Evolutionary conservation across 1,284 basidiomycete genomes (phyloP), one percentile per base, ranked within the genome.

Genomic region (Amylostereum areolatum): DNA sequence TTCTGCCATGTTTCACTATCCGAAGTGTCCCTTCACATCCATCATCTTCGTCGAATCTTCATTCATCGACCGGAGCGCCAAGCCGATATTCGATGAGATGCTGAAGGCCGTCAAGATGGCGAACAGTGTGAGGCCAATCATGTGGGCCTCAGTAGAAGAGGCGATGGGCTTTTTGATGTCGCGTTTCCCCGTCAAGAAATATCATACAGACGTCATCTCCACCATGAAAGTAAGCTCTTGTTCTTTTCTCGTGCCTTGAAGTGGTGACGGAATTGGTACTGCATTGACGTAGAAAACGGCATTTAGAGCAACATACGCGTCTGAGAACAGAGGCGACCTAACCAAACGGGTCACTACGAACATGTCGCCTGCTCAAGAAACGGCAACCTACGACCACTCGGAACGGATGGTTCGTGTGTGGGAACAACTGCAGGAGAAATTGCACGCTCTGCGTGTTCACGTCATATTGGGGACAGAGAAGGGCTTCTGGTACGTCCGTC

Each of bases 301-400:
- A 24, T 56, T 59, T 40, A 47, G 55, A 6, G 28, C 45, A 35
- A 52, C 51, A 45, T 32, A 25, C n/a, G n/a, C n/a, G n/a, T n/a
- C n/a, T n/a, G n/a, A 4, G 46, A 43, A 5, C 40, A 48, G 35
- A 50, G 50, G 28, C 45, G 50, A 10, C 48, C n/a, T n/a, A n/a
- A n/a, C n/a, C n/a, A n/a, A n/a, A n/a, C n/a, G 41, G 18, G 47
- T 57, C 29, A 55, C 54, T 10, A 55, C 51, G 2, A 59, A 59
- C 51, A 59, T 54, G 8, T 51, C 47, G 11, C 39, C 54, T 25
- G 54, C 57, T 45, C 55, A 57, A 33, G 57, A 57, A 40, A 57
- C 48, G 1, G 54, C 54, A 8, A 43, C 36, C 34, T 55, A 55
- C 32, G 44, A 54, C 11, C 50, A 55, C 30, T 44, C 54, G 27